Conservation (phyloP, 1,284 basidiomycete species). For the Ganoderma boninense region DNA sequence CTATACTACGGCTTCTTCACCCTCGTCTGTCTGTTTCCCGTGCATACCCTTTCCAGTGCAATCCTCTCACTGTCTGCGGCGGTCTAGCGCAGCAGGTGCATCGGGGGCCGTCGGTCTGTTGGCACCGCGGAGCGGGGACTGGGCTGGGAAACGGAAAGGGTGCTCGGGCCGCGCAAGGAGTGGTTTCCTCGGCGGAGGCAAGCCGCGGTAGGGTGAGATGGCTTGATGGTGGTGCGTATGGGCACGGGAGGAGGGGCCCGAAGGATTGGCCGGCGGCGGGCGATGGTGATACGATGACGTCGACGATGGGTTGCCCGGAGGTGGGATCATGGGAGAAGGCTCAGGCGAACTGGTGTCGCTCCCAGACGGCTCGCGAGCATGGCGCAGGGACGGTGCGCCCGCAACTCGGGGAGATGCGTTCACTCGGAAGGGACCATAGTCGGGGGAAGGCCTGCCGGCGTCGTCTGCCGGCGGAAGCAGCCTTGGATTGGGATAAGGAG, state of each 20-base stretch:
- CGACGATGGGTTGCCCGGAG: slow-evolving; percentile 17
- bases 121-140: slow-evolving; percentile 18
- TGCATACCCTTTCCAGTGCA: slow-evolving; percentile 73
- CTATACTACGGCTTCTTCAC: slow-evolving; percentile 50
- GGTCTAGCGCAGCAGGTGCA: slow-evolving; percentile 32
- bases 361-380: slow-evolving; percentile 31
- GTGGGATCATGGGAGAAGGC: slow-evolving; percentile 9
- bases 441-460: background rate
- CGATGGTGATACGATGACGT: background rate
- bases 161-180: slow-evolving; percentile 37
- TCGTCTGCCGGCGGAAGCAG: background rate
- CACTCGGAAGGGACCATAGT: background rate
- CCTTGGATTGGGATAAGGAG: background rate
- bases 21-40: slow-evolving; percentile 54
- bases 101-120: slow-evolving; percentile 37
- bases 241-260: background rate
- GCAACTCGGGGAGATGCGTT: background rate
- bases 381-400: background rate
- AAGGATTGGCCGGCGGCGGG: background rate
- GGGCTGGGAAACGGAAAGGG: slow-evolving; percentile 20
- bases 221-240: slow-evolving; percentile 20
- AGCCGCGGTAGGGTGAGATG: slow-evolving; percentile 17
- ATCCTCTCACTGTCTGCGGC: slow-evolving; percentile 27
- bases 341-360: slow-evolving; percentile 30
- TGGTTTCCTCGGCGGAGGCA: slow-evolving; percentile 33